phyloP scores from a whole-genome alignment of 371 early-diverging fungal genomes.

The Mortierella sp. region DNA sequence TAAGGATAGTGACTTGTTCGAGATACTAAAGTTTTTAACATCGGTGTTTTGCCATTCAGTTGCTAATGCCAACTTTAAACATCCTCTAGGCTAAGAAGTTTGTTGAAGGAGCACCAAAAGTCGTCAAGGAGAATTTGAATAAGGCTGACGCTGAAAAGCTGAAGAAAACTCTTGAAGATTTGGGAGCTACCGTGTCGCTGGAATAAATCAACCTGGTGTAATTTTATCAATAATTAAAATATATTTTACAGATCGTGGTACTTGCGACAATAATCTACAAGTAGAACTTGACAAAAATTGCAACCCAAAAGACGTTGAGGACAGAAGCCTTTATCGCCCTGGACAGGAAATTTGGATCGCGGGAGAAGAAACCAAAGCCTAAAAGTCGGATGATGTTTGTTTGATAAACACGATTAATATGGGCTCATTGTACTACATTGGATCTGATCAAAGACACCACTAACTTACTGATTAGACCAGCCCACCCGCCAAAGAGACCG shows the following conservation, averaged over 20 bases:
- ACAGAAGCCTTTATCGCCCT: slow-evolving; percentile 17
- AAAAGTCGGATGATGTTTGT: neutral
- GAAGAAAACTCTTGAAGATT: slow-evolving; percentile 93
- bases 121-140: slow-evolving; percentile 88
- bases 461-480: neutral
- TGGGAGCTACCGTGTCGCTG: slow-evolving; percentile 93
- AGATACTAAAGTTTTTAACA: neutral
- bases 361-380: slow-evolving; percentile 17
- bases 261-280: slow-evolving; percentile 17
- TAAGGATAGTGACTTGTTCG: slow-evolving; percentile 23
- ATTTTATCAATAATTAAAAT: neutral
- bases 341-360: slow-evolving; percentile 30
- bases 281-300: slow-evolving; percentile 26
- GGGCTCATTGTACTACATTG: neutral
- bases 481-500: slow-evolving; percentile 31
- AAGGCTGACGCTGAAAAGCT: slow-evolving; percentile 99
- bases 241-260: neutral
- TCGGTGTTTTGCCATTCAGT: too few species aligned
- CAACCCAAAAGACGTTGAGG: slow-evolving; percentile 36
- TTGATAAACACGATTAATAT: neutral
- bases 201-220: slow-evolving; percentile 71
- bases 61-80: too few species aligned
- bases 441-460: neutral
- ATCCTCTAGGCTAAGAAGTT: slow-evolving; percentile 94
- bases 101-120: slow-evolving; percentile 97